Conservation (phyloP, 371 early-diverging fungal species). For the Blyttiomyces sp. region DNA sequence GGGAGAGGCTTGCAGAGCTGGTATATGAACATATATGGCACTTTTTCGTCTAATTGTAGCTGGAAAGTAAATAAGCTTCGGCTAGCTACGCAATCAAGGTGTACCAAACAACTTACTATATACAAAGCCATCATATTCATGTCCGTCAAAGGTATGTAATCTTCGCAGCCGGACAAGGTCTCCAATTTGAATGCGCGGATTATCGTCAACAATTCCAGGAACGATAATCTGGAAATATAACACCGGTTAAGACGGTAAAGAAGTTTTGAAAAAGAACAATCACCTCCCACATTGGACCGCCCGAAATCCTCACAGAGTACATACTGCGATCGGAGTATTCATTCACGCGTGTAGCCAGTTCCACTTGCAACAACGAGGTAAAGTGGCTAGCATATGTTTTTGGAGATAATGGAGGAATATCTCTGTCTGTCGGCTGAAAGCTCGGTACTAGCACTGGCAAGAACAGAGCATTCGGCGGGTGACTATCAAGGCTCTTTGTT, state of each 20-base stretch:
- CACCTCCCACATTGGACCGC: neutral
- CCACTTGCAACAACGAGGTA: neutral
- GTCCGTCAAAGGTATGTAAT: constrained; percentile 9
- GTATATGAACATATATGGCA: neutral
- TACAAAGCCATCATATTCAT: constrained; percentile 9
- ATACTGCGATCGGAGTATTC: neutral
- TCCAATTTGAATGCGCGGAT: constrained; percentile 13
- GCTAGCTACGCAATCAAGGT: neutral
- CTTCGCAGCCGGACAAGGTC: constrained; percentile 8
- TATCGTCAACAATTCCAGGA: constrained; percentile 19
- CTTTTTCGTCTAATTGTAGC: constrained; percentile 1
- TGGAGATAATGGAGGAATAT: neutral
- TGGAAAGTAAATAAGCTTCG: neutral
- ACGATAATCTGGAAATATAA: neutral
- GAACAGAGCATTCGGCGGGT: neutral
- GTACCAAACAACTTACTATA: neutral
- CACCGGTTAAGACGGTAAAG: neutral
- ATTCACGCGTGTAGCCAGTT: neutral
- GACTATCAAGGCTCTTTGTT: neutral
- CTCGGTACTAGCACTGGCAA: neutral
- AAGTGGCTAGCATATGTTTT: neutral
- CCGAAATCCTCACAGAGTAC: constrained; percentile 2
- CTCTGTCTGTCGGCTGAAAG: neutral
- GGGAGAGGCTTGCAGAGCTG: neutral
- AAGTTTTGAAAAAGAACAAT: neutral